Base-by-base conservation (phyloP, 495 filamentous ascomycete genomes). In the Pseudomonodictys pantanalensis region DNA sequence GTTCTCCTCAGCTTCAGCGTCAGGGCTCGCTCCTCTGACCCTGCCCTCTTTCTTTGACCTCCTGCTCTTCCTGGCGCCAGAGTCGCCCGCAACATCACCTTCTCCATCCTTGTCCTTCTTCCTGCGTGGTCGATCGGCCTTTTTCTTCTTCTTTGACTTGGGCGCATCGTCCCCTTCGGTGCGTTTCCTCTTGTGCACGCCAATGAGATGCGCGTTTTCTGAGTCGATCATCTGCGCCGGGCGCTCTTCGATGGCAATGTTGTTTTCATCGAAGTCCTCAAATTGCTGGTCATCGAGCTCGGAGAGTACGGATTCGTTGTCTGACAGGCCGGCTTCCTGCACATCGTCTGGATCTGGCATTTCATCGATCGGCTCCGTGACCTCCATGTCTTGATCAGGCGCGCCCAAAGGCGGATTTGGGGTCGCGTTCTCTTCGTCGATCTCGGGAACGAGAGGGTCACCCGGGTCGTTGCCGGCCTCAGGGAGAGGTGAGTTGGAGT, bases 231-330 rank as follows among this genome's bases (percentile, higher is more conserved):
- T 86, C 25, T 93, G 80, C 26, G 81, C 77, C 9, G 86, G 86
- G 29, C 86, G 83, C 60, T 92, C 89, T 50, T 92, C 87, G 65
- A 92, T 79, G 33, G 83, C 83, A 44, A 91, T 82, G 28, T 84
- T 83, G 53, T 79, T 81, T 0, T 87, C 88, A 67, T 97, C 90
- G 73, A 96, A 96, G 64, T 96, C 85, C 43, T 88, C 86, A 73
- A 99, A 96, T 70, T 95, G 86, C 43, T 87, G 87, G 70, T 97
- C 93, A 72, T 97, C 95, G 65, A 98, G 86, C 71, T 98, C 93
- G 9, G 92, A 97, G n/a, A 75, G 69, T 22, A 60, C 72, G 29
- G 66, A 70, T 47, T 71, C 71, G 23, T 70, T 58, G 35, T 69
- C 67, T 22, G 62, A 64, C 15, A 95, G 82, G 51, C 89, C 82